Evolutionary conservation across 495 filamentous ascomycete genomes (phyloP), one percentile per base, ranked within the genome.

Genomic region (Evernia prunastri): DNA sequence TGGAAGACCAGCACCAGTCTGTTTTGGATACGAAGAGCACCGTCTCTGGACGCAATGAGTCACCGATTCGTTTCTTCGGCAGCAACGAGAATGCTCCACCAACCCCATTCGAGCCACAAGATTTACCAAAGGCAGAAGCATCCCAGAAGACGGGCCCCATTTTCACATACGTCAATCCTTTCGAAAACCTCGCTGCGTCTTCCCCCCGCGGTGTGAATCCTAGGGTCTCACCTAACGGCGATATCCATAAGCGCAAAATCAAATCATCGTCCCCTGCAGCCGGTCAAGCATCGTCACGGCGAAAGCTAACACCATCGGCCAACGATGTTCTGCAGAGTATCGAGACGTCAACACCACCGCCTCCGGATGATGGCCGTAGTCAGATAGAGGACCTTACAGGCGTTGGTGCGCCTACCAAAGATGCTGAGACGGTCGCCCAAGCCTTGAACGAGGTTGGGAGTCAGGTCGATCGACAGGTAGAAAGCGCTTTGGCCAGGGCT

Each of bases 151-250:
- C 82, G 63, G 76, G 75, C 5, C 74, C 77, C 25, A 76, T 87
- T 33, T 93, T 93, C 75, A 89, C 83, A 36, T 90, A 90, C 71
- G 83, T 87, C 66, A 91, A 91, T 68, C 89, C 89, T 6, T 92
- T 93, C 64, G 89, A 91, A 37, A 85, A 90, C 70, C 72, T 91
- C 36, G 81, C 87, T 64, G 82, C 87, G 67, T 86, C 86, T 10
- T 89, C 85, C 36, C 87, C 87, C 59, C 82, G 82, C 23, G 86
- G 84, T 64, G 79, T 39, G 27, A 43, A 68, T 31, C 23, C 67
- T 17, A 61, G 39, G 20, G 47, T n/a, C 29, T 42, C 56, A 9
- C 68, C 63, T 29, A 68, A 42, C 71, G 61, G 65, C 45, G 71
- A 73, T 17, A 54, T 57, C 12, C 60, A 65, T 23, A 72, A 73